Evolutionary conservation across 2,329 filamentous ascomycete species (phyloP).

Genomic region (Talaromyces sp.): DNA sequence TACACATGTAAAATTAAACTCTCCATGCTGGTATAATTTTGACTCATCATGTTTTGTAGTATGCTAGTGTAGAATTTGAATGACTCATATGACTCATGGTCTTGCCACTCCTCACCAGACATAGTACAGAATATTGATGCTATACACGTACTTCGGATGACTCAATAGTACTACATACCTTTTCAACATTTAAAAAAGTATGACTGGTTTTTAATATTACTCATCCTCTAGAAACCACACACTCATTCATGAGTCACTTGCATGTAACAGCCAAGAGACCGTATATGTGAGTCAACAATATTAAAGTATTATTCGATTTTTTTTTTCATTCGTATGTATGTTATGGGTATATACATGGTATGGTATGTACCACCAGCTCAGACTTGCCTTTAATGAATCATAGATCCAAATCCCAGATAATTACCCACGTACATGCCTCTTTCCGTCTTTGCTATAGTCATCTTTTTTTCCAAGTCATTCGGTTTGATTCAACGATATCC

Average conservation of each 20-base stretch:
- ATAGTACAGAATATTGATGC: no score
- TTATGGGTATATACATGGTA: no score
- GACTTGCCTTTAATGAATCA: slow-evolving; percentile 32
- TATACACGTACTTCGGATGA: background rate
- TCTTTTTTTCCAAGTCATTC: background rate
- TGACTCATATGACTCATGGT: background rate
- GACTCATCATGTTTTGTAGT: background rate
- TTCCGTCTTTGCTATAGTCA: background rate
- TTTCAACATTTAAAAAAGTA: no score
- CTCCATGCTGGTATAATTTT: background rate
- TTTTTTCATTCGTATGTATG: no score
- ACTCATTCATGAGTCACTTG: background rate
- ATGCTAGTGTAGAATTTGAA: background rate
- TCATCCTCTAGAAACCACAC: background rate
- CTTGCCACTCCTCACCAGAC: background rate
- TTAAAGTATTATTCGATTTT: no score
- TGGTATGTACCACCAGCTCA: slow-evolving; percentile 21
- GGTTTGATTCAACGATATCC: background rate
- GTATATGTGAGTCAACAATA: no score
- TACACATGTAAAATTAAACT: background rate
- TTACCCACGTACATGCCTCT: background rate
- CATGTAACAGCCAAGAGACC: no score
- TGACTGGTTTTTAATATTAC: background rate
- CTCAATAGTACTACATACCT: background rate
- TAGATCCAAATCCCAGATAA: background rate